Base-by-base conservation (phyloP, 495 filamentous ascomycete genomes). In the Aspergillus indologenus region DNA sequence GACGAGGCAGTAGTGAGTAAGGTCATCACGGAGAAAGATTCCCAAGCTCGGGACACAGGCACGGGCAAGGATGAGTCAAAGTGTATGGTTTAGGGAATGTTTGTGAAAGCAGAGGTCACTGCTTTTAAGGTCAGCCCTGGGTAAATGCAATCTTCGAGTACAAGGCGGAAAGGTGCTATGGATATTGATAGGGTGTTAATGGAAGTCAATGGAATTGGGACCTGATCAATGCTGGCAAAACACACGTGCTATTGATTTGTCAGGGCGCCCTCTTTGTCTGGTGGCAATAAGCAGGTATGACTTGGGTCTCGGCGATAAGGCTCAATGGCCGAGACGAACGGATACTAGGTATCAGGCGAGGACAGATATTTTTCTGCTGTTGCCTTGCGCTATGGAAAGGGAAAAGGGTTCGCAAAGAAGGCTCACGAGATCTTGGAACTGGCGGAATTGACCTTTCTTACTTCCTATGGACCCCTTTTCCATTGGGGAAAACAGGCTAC, bases 171-270 rank as follows among this genome's bases (percentile, higher is more conserved):
- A 29, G 21, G 60, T 65, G 60, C 47, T 51, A 17, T 31, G 59
- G 59, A 63, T 55, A 56, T 61, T 64, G 62, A 60, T 61, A 56
- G 67, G 63, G 47, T 62, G 67, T 65, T 68, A 64, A 66, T 71
- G 68, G 74, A 75, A 75, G 65, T 70, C 62, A 73, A 72, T 75
- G 68, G 71, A 76, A 73, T 51, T 55, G 61, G 53, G 43, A 56
- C 56, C 61, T 54, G 49, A 61, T 40, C 60, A 66, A 65, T 65
- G 64, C 53, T 62, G 65, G 61, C 57, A 63, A 60, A 63, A 56
- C 65, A 64, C 66, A 68, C 61, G 70, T 68, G 67, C 65, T 65
- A 56, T 60, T 73, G 72, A 75, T 75, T 75, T 75, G 72, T 75
- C 72, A 75, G 68, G 64, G 62, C 55, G 46, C 49, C 66, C 66